A percentile compares a stretch with the other conserved stretches of the same genome.
These are phyloP conservation scores for Alternaria triticimaculans DNA, from an alignment of 2,329 filamentous ascomycete species.

Conservation along the genomic window DNA sequence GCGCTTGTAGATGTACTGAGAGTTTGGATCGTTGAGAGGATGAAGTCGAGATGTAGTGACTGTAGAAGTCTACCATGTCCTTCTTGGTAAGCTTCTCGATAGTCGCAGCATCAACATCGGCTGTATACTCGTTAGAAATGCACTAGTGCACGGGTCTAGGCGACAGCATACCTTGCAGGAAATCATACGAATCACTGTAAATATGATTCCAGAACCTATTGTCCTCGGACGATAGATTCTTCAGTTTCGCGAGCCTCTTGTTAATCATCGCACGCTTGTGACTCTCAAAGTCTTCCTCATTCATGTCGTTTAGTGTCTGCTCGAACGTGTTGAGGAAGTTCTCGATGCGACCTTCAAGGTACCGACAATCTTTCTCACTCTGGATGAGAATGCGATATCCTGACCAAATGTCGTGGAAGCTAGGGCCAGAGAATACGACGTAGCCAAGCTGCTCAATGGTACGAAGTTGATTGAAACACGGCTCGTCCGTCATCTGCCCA, in stretches of 20 bases:
- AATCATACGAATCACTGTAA: constrained; percentile 85
- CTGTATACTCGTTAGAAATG: constrained; percentile 50
- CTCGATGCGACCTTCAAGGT: constrained; percentile 87
- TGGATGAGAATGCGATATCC: constrained; percentile 92
- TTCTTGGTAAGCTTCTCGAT: constrained; percentile 78
- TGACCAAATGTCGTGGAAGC: constrained; percentile 73
- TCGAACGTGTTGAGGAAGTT: constrained; percentile 76
- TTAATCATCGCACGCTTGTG: constrained; percentile 90
- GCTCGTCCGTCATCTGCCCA: constrained; percentile 90
- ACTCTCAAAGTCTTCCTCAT: constrained; percentile 81
- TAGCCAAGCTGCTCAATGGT: constrained; percentile 98
- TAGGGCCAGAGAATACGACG: constrained; percentile 85
- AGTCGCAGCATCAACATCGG: constrained; percentile 75
- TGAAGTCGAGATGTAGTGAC: constrained; percentile 74
- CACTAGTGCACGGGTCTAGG: neutral
- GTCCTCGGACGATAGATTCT: constrained; percentile 88
- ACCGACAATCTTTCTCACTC: constrained; percentile 83
- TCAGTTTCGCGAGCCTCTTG: constrained; percentile 86
- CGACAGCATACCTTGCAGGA: constrained; percentile 74
- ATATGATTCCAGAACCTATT: constrained; percentile 85
- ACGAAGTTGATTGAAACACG: constrained; percentile 89
- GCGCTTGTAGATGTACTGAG: constrained; percentile 81
- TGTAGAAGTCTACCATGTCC: constrained; percentile 82
- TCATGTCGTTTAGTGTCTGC: constrained; percentile 74
- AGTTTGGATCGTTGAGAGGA: constrained; percentile 81